Evolutionary conservation across 371 early-diverging fungal species (phyloP).

Genomic region (Mucor sp.): DNA sequence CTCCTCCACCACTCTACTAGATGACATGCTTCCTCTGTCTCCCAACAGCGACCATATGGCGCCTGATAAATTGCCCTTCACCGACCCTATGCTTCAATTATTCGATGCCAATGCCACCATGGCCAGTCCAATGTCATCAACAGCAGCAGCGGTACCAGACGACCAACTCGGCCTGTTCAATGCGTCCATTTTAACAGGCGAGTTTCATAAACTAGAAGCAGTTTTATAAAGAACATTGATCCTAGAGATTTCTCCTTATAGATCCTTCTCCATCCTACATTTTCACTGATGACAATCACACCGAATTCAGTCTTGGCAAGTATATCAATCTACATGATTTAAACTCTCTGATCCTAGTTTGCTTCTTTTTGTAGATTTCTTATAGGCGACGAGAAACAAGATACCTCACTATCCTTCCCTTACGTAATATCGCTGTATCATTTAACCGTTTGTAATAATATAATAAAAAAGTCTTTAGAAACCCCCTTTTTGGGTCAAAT

Average conservation of each 20-base stretch:
- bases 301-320: slow-evolving; percentile 19
- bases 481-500: neutral
- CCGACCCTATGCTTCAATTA: neutral
- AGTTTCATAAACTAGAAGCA: neutral
- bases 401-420: neutral
- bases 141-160: neutral
- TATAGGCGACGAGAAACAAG: neutral
- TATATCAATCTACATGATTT: neutral
- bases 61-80: neutral
- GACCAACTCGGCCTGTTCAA: neutral
- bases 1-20: neutral
- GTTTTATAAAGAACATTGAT: slow-evolving; percentile 6
- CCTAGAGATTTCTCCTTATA: slow-evolving; percentile 11
- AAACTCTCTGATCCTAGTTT: slow-evolving; percentile 25
- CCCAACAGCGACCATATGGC: neutral
- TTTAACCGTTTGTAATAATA: too few species aligned
- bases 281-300: neutral
- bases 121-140: neutral
- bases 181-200: slow-evolving; percentile 7
- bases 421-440: neutral
- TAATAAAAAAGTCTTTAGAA: neutral
- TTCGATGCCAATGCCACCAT: neutral
- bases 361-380: slow-evolving; percentile 11
- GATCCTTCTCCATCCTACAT: neutral
- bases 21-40: neutral